A percentile compares a stretch with the other conserved stretches of the same genome.
These are phyloP conservation scores for Taphrina deformans DNA, from an alignment of 1,139 yeast genomes.

Conservation along the genomic window DNA sequence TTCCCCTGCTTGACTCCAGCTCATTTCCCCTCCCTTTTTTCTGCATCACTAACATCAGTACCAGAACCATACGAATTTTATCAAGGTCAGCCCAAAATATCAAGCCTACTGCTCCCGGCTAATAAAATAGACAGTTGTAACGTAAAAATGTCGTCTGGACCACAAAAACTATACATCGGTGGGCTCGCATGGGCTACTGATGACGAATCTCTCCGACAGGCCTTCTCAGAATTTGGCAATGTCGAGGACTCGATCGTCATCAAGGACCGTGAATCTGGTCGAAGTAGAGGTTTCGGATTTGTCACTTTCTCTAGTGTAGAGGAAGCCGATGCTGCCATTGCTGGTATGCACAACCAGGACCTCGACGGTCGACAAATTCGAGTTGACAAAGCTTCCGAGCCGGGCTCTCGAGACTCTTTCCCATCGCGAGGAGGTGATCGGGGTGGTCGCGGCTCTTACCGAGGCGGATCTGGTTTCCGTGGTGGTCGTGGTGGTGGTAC, in stretches of 20 bases:
- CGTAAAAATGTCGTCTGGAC: conserved; percentile 22
- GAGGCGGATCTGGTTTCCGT: conserved; percentile 31
- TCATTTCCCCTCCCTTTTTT: no score
- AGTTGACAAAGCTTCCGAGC: conserved; percentile 33
- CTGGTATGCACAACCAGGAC: conserved; percentile 31
- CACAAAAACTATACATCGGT: conserved; percentile 30
- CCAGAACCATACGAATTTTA: background rate
- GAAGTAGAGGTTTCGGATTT: conserved; percentile 33
- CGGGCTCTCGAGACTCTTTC: conserved; percentile 30
- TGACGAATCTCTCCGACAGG: conserved; percentile 27
- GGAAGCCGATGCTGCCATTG: conserved; percentile 31
- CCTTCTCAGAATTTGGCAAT: conserved; percentile 26
- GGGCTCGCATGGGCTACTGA: conserved; percentile 35
- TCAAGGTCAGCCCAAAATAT: background rate
- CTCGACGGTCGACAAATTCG: conserved; percentile 33
- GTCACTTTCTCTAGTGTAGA: conserved; percentile 25
- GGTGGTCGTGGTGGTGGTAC: conserved; percentile 32
- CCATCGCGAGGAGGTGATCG: conserved; percentile 29
- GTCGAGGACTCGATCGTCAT: conserved; percentile 33
- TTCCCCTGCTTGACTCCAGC: no score
- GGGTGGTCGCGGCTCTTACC: conserved; percentile 30
- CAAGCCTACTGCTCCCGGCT: background rate
- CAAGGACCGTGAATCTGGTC: conserved; percentile 33
- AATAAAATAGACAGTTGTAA: background rate
- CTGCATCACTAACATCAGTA: no score